Evolutionary conservation across 768 basidiomycete genomes (phyloP), one percentile per base, ranked within the genome.

Genomic region (Boletellus sp.): DNA sequence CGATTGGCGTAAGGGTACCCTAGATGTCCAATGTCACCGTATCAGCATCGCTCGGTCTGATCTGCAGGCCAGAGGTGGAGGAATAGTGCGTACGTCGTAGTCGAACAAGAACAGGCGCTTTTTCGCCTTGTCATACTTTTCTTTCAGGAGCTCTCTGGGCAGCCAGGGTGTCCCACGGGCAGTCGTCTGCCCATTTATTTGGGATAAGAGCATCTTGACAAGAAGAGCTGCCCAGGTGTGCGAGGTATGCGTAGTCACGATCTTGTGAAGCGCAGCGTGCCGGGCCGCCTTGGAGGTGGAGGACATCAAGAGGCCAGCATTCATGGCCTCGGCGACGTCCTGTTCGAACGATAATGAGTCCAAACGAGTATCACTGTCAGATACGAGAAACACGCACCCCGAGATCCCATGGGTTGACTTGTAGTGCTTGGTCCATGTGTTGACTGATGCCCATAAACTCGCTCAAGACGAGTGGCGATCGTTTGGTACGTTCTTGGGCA

Each of bases 401-500:
- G 17, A 97, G 81, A 67, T 94, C 91, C 91, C 94, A 96, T 2
- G 95, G 95, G 69, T 99, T 98, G 50, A 96, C 88, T 53, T 90
- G 81, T 17, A 96, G 72, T 19, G 95, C 90, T 24, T 93, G 83
- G 43, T 78, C 75, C 90, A 98, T 94, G 54, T 90, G 85, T 61
- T 89, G 85, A 46, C 90, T 89, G 60, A 96, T 96, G 10, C 95
- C 95, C 89, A 96, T 96, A 64, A 98, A 98, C 72, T 99, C 95
- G 62, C 90, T 93, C 47, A 99, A 74, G 52, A 97, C 87, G 45
- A 94, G 81, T 0, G 95, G 94, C 32, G 82, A 85, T 70, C 82
- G 83, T 64, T 87, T 85, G 45, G 90, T 87, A 59, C 76, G 77
- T 58, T 88, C 81, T 70, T 99, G 95, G 31, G 94, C 93, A 53